Percentiles rank a stretch among this genome's conserved stretches.
phyloP scores from a whole-genome alignment of 2,329 filamentous ascomycete species.

The Dactylellina haptotyla region DNA sequence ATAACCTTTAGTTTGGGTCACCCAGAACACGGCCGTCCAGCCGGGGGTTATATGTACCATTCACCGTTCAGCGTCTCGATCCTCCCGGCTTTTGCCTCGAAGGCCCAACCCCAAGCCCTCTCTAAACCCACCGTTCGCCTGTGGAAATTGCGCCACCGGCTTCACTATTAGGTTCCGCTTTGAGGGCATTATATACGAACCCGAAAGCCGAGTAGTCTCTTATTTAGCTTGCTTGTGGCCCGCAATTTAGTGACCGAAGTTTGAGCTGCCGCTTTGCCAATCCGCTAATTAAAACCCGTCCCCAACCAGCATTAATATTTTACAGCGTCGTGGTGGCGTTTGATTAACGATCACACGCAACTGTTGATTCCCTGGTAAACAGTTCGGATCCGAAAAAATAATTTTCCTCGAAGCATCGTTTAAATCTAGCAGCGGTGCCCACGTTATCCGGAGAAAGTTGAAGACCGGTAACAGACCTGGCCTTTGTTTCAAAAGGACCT shows the following conservation, averaged over 20 bases:
- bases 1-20: slow-evolving; percentile 37
- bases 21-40: slow-evolving; percentile 30
- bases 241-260: slow-evolving; percentile 51
- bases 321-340: slow-evolving; percentile 46
- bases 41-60: slow-evolving; percentile 39
- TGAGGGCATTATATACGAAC: slow-evolving; percentile 48
- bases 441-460: slow-evolving; percentile 45
- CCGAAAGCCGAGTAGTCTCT: slow-evolving; percentile 45
- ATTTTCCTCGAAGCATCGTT: slow-evolving; percentile 44
- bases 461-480: slow-evolving; percentile 47
- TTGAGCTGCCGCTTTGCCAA: slow-evolving; percentile 49
- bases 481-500: slow-evolving; percentile 42
- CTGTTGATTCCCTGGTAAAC: slow-evolving; percentile 48
- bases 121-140: slow-evolving; percentile 51
- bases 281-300: slow-evolving; percentile 24
- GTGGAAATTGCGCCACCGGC: slow-evolving; percentile 54
- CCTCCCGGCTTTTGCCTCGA: slow-evolving; percentile 36
- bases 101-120: slow-evolving; percentile 36
- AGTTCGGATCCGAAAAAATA: slow-evolving; percentile 41
- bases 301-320: slow-evolving; percentile 36
- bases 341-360: slow-evolving; percentile 36
- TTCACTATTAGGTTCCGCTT: slow-evolving; percentile 46
- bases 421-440: slow-evolving; percentile 46
- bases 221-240: slow-evolving; percentile 47
- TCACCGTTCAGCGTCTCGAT: slow-evolving; percentile 23